A percentile compares a stretch with the other conserved stretches of the same genome.
phyloP scores from a whole-genome alignment of 371 early-diverging fungal genomes.

The Mucor indicus region DNA sequence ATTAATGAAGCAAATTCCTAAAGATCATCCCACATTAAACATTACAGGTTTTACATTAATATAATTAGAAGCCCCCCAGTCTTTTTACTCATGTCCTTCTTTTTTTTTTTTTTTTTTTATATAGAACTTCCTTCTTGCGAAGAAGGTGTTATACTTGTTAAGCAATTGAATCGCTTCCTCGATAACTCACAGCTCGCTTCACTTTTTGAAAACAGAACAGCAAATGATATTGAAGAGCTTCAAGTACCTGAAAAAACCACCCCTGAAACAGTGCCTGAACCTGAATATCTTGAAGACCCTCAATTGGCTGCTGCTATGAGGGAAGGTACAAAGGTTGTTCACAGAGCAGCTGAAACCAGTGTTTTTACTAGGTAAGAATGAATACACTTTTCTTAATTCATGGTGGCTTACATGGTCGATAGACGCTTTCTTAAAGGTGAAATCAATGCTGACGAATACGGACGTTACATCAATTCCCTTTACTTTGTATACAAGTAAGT shows the following conservation, averaged over 20 bases:
- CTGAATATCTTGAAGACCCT: slow-evolving; percentile 37
- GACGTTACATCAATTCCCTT: slow-evolving; percentile 44
- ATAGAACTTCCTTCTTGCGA: slow-evolving; percentile 38
- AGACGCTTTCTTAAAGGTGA: slow-evolving; percentile 51
- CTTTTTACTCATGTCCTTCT: not conserved
- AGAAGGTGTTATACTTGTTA: slow-evolving; percentile 38
- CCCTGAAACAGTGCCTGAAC: too few relatives aligned
- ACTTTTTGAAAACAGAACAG: slow-evolving; percentile 7
- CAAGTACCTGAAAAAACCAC: slow-evolving; percentile 2
- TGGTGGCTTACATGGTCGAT: not conserved
- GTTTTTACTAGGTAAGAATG: slow-evolving; percentile 50
- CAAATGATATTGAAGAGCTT: not conserved
- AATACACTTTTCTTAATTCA: not conserved
- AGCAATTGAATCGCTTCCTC: slow-evolving; percentile 34
- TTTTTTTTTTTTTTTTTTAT: not conserved
- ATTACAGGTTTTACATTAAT: slow-evolving; percentile 27
- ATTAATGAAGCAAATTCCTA: slow-evolving; percentile 34
- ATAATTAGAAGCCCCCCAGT: too few relatives aligned
- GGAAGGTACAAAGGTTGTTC: slow-evolving; percentile 59
- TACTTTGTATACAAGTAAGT: slow-evolving; percentile 48
- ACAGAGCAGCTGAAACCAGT: slow-evolving; percentile 58
- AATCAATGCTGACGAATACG: slow-evolving; percentile 43
- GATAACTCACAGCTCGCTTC: slow-evolving; percentile 18
- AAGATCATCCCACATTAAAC: slow-evolving; percentile 38
- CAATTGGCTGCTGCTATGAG: slow-evolving; percentile 49